These are phyloP conservation scores for Skeletonema tropicum DNA, from an alignment of 108 stramenopile genomes.

Conservation along the genomic window DNA sequence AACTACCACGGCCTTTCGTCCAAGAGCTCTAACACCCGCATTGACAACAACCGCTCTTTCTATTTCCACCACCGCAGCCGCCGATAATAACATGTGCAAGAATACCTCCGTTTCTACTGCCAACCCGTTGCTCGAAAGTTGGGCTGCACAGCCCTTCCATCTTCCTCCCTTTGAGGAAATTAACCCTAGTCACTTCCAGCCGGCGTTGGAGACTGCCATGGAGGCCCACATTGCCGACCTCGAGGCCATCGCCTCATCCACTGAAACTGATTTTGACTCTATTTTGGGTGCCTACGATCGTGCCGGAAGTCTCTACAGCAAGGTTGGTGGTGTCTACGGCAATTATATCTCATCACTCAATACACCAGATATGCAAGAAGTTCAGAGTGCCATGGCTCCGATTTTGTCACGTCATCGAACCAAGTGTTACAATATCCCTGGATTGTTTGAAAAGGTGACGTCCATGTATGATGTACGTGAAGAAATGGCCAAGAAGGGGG, in stretches of 20 bases:
- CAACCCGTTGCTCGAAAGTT: constrained; percentile 60
- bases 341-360: constrained; percentile 59
- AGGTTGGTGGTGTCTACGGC: constrained; percentile 50
- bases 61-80: constrained; percentile 1
- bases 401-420: constrained; percentile 55
- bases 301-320: constrained; percentile 40
- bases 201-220: constrained; percentile 65
- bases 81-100: not conserved
- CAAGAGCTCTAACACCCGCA: not conserved
- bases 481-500: constrained; percentile 31
- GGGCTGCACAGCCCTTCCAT: constrained; percentile 63
- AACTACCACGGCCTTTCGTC: not conserved
- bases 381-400: constrained; percentile 66
- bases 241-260: constrained; percentile 55
- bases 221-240: constrained; percentile 57
- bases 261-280: constrained; percentile 54
- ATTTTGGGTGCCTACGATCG: constrained; percentile 66
- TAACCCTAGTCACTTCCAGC: constrained; percentile 46
- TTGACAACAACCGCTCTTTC: not conserved
- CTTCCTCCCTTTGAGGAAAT: constrained; percentile 65
- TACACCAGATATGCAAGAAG: constrained; percentile 58
- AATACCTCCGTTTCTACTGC: not conserved
- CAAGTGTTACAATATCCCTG: constrained; percentile 59
- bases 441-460: constrained; percentile 70
- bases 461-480: constrained; percentile 45